These are phyloP conservation scores for Xylariaceae sp. DNA, from an alignment of 2,329 filamentous ascomycete species.

Conservation along the genomic window DNA sequence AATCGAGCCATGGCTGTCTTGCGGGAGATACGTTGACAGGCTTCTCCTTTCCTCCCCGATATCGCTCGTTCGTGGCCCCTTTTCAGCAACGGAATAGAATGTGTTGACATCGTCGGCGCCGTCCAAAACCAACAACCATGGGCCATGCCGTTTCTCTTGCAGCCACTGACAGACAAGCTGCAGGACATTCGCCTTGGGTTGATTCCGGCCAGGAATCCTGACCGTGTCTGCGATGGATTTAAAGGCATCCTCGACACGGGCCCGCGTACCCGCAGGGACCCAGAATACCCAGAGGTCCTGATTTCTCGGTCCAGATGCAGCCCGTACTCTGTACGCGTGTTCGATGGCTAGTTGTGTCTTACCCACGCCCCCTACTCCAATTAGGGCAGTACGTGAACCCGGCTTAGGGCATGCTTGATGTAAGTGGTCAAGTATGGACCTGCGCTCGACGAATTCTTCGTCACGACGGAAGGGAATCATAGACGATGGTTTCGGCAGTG, in stretches of 20 bases:
- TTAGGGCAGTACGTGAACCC: conserved; percentile 13
- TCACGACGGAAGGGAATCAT: conserved; percentile 15
- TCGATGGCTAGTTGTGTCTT: conserved; percentile 23
- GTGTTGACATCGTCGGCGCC: conserved; percentile 33
- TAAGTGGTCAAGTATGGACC: conserved; percentile 11
- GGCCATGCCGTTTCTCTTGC: conserved; percentile 24
- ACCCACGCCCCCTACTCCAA: conserved; percentile 18
- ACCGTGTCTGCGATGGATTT: conserved; percentile 29
- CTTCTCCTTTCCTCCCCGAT: background rate
- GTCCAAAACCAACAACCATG: conserved; percentile 36
- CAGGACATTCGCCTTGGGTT: conserved; percentile 23
- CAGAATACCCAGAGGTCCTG: conserved; percentile 30
- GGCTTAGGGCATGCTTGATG: conserved; percentile 2
- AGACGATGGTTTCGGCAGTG: conserved; percentile 8
- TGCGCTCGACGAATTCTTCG: conserved; percentile 10
- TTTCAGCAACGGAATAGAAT: conserved; percentile 21
- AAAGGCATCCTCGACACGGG: conserved; percentile 33
- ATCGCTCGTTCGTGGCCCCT: background rate
- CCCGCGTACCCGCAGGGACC: conserved; percentile 30
- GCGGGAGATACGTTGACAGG: conserved; percentile 27
- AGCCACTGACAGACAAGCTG: conserved; percentile 31
- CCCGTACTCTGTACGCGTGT: conserved; percentile 15
- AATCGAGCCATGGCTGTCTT: conserved; percentile 29
- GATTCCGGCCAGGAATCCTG: conserved; percentile 25
- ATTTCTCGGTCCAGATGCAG: background rate